phyloP scores from a whole-genome alignment of 2,329 filamentous ascomycete genomes.

The Verticillium alfalfae region DNA sequence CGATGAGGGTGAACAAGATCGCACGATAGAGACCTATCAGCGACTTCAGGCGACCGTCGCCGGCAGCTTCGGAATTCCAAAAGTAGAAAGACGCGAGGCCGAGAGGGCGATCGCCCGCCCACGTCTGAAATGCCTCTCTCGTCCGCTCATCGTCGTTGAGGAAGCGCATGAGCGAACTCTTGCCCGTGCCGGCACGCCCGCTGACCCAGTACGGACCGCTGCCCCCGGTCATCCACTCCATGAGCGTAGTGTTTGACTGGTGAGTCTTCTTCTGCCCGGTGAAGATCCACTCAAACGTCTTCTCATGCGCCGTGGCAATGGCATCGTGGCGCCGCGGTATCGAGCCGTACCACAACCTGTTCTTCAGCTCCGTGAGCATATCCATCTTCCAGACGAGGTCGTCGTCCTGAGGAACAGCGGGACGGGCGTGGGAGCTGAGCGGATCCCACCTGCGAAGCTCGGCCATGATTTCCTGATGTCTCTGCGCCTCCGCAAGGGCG shows the following conservation, averaged over 20 bases:
- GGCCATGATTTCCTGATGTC: background rate
- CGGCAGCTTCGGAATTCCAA: background rate
- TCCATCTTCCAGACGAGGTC: background rate
- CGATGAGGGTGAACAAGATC: background rate
- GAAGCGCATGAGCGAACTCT: background rate
- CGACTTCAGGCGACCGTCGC: background rate
- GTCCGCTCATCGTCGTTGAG: background rate
- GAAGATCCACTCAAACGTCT: background rate
- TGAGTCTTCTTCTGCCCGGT: background rate
- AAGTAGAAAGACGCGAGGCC: background rate
- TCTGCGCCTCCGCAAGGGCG: background rate
- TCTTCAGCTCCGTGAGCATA: background rate
- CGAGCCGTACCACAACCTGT: background rate
- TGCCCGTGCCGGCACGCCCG: background rate
- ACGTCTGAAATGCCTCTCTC: background rate
- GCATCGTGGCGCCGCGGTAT: background rate
- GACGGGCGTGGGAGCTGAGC: background rate
- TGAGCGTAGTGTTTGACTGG: background rate
- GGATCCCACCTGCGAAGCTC: background rate
- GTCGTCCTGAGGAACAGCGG: too few relatives aligned
- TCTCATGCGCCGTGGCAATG: background rate
- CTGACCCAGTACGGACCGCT: background rate
- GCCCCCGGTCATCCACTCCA: background rate
- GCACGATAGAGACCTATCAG: background rate
- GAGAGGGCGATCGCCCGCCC: background rate